Evolutionary conservation across 2,329 filamentous ascomycete genomes (phyloP), one percentile per base, ranked within the genome.

Genomic region (Fusarium sp.): DNA sequence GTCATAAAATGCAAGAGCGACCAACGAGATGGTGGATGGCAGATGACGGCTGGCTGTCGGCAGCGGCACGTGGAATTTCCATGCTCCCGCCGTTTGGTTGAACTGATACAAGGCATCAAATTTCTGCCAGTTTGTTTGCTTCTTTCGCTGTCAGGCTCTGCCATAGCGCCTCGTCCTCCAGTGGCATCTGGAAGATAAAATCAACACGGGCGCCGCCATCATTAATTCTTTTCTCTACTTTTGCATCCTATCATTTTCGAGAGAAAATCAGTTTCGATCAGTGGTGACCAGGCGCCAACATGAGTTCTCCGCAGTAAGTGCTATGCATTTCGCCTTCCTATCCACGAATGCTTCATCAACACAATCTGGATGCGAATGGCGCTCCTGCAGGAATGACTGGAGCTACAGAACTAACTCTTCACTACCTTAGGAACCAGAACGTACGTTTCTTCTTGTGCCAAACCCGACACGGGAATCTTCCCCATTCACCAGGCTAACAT

Each of bases 51-150:
- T 59, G 33, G 57, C 44, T 59, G 44, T 44, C 40, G 38, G 56
- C 56, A 64, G 61, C 58, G 58, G 61, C 68, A 69, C 65, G 61
- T 70, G 68, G 62, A 71, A 50, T 44, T 46, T 42, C 11, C 23
- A 49, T 7, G 23, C 23, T 29, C 44, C 23, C 44, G 14, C 34
- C 31, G 27, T 66, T 63, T 54, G 46, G 49, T 10, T 68, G 16
- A 36, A 44, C 40, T 29, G 53, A 55, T 62, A 33, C 44, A 25
- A 25, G 42, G 42, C 42, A 46, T 46, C 42, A 23, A 25, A 46
- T 46, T 46, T 13, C 13, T 46, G 18, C 40, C 42, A 55, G 29
- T 53, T 31, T 31, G 33, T 51, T 59, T 50, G 58, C 25, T 34
- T 25, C 16, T 36, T 9, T 23, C 44, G 34, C 16, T 36, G 14